Evolutionary conservation across 441 rosid species (phyloP).

Genomic region (Euphorbia celastroides): DNA sequence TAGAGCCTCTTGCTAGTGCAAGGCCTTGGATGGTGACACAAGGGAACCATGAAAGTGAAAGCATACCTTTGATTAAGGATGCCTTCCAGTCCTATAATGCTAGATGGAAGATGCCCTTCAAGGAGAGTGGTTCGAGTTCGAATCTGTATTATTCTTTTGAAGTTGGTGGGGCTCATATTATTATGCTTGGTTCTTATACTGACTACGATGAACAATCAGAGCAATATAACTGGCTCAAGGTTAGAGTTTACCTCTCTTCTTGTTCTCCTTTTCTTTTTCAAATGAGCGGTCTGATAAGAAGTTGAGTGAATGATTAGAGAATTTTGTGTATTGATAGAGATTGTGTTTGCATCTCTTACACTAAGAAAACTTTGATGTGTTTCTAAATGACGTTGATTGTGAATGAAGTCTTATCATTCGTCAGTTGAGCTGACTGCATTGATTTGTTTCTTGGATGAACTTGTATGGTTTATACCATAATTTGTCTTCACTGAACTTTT

Average conservation of each 20-base stretch:
- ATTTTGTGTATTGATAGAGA: too few relatives aligned
- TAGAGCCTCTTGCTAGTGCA: conserved; percentile 89
- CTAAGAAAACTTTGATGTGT: too few relatives aligned
- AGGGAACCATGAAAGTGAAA: conserved; percentile 91
- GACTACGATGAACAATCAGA: conserved; percentile 64
- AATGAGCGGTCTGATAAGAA: background rate
- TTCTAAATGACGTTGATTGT: too few relatives aligned
- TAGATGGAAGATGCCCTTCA: conserved; percentile 94
- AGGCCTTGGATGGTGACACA: conserved; percentile 99
- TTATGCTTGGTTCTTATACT: conserved; percentile 89
- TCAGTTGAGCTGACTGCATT: background rate
- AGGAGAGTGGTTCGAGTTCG: conserved; percentile 85
- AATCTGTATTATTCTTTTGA: conserved; percentile 95
- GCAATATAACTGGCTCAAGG: conserved; percentile 89
- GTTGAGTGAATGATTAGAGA: background rate
- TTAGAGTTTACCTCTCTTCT: conserved; percentile 16
- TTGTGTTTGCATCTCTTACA: too few relatives aligned
- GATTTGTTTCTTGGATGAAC: too few relatives aligned
- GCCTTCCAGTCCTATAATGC: conserved; percentile 72
- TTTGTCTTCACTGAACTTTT: background rate
- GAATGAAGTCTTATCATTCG: background rate
- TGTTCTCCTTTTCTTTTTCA: background rate
- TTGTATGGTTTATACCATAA: background rate
- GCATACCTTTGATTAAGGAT: conserved; percentile 55
- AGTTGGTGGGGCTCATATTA: conserved; percentile 72